Evolutionary conservation across 139 green algal genomes (phyloP).

Genomic region (Edaphochlamys debaryana): DNA sequence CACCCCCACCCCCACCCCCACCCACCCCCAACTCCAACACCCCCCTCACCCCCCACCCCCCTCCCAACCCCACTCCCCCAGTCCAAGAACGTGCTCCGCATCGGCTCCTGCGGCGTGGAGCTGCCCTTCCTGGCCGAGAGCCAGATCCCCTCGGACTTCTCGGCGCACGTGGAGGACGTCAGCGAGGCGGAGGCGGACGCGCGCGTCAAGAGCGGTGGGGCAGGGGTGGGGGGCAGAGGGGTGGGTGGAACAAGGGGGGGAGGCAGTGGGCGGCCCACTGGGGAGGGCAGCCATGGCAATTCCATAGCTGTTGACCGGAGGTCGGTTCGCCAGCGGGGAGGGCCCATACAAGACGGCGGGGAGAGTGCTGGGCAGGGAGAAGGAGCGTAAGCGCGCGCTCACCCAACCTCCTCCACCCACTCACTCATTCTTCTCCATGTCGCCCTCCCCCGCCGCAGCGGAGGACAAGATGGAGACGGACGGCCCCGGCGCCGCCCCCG

Average conservation of each 20-base stretch:
- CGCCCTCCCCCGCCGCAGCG: not conserved
- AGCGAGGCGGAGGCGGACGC: slow-evolving; percentile 46
- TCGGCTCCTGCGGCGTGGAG: slow-evolving; percentile 66
- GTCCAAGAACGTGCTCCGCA: slow-evolving; percentile 47
- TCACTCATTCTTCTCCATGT: not conserved
- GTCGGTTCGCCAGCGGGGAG: not conserved
- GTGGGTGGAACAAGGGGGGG: not conserved
- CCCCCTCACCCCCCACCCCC: not conserved
- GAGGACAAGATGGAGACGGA: slow-evolving; percentile 22
- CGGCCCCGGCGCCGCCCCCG: not conserved
- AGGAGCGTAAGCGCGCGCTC: not conserved
- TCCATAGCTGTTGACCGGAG: not conserved
- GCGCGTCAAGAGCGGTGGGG: slow-evolving; percentile 24
- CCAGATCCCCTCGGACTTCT: slow-evolving; percentile 52
- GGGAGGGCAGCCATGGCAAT: too few relatives aligned
- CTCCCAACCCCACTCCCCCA: slow-evolving; percentile 11
- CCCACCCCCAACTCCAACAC: too few relatives aligned
- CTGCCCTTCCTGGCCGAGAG: slow-evolving; percentile 87
- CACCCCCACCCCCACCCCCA: too few relatives aligned
- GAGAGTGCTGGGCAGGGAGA: not conserved
- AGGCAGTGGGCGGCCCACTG: not conserved
- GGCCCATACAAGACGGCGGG: too few relatives aligned
- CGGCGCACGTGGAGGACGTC: slow-evolving; percentile 40
- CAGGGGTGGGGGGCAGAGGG: not conserved
- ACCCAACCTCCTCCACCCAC: not conserved